Evolutionary conservation across 192 early-diverging fungal species (phyloP).

Genomic region (Backusella parvicylindrica): DNA sequence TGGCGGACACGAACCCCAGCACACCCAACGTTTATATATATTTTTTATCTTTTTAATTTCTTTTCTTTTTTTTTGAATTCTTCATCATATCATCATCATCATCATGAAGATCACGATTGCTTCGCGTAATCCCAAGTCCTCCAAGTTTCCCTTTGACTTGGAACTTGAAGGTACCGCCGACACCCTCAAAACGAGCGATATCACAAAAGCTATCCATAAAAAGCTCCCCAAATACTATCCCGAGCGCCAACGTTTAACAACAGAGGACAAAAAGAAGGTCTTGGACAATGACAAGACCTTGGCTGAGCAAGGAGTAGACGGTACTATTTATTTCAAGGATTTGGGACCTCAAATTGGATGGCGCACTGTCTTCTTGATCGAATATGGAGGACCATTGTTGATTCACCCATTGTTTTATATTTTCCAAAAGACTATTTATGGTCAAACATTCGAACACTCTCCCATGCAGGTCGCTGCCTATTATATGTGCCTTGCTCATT

Average conservation of each 20-base stretch:
- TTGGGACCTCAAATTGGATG: slow-evolving; percentile 91
- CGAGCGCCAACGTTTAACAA: slow-evolving; percentile 83
- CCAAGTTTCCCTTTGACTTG: slow-evolving; percentile 53
- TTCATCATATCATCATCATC: background rate
- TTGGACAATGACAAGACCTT: slow-evolving; percentile 53
- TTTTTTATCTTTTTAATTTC: background rate
- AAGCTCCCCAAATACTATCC: slow-evolving; percentile 62
- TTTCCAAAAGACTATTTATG: slow-evolving; percentile 66
- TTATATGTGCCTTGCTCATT: slow-evolving; percentile 75
- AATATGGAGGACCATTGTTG: slow-evolving; percentile 88
- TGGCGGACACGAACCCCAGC: background rate
- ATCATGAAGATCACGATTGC: slow-evolving; percentile 52
- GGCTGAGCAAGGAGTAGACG: slow-evolving; percentile 59
- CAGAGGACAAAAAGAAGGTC: slow-evolving; percentile 51
- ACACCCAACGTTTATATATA: background rate
- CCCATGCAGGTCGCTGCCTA: slow-evolving; percentile 69
- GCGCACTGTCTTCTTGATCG: slow-evolving; percentile 90
- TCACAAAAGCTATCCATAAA: slow-evolving; percentile 65
- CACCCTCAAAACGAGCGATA: slow-evolving; percentile 62
- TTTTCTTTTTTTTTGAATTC: background rate
- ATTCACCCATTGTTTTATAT: slow-evolving; percentile 87
- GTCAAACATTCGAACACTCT: slow-evolving; percentile 61
- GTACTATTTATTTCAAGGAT: slow-evolving; percentile 65
- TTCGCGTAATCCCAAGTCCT: slow-evolving; percentile 41
- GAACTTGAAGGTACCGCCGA: slow-evolving; percentile 50